These are phyloP conservation scores for Fusarium praegraminearum DNA, from an alignment of 2,329 filamentous ascomycete genomes.

Conservation along the genomic window DNA sequence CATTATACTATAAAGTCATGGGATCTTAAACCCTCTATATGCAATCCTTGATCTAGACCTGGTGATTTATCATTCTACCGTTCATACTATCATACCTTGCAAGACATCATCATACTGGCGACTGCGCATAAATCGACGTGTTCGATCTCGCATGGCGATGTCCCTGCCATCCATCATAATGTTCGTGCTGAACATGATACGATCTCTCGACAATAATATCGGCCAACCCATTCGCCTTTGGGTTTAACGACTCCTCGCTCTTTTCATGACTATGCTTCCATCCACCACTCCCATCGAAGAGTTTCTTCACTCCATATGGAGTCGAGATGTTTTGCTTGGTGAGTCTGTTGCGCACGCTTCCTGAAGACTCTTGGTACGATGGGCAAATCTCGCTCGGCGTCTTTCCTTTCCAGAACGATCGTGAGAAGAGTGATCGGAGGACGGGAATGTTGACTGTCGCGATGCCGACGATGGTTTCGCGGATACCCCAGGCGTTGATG, in stretches of 20 bases:
- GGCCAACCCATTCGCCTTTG: neutral
- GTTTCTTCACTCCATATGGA: neutral
- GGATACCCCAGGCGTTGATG: conserved; percentile 46
- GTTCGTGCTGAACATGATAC: neutral
- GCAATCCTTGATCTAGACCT: neutral
- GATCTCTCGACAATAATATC: conserved; percentile 27
- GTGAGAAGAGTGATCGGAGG: conserved; percentile 27
- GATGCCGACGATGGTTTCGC: conserved; percentile 54
- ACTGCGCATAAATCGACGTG: neutral
- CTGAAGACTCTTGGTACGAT: neutral
- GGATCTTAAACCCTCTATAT: neutral
- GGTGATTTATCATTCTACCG: neutral
- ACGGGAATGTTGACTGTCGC: conserved; percentile 52
- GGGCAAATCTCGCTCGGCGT: neutral
- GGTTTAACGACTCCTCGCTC: conserved; percentile 35
- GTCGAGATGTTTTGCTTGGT: neutral
- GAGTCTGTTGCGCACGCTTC: conserved; percentile 7
- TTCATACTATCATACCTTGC: rapidly evolving
- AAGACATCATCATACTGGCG: neutral
- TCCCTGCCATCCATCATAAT: neutral
- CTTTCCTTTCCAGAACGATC: conserved; percentile 22
- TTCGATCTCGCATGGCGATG: neutral
- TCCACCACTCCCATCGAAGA: conserved; percentile 5
- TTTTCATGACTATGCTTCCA: neutral
- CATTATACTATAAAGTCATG: neutral